Evolutionary conservation across 1,139 yeast genomes (phyloP), one percentile per base, ranked within the genome.

Genomic region (Pichia sp.): DNA sequence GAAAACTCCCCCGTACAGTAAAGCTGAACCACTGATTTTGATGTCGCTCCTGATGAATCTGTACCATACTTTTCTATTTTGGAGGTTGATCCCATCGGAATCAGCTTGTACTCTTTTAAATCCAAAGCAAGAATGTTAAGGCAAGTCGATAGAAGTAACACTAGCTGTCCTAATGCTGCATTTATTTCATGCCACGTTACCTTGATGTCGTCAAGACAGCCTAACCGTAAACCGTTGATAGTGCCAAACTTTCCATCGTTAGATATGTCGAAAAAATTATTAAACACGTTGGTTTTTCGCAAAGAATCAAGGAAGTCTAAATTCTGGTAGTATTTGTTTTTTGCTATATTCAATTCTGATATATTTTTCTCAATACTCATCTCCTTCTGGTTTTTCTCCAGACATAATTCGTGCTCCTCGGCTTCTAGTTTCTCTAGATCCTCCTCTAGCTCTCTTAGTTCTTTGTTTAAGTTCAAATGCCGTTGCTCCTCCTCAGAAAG

Each of bases 171-270:
- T 68, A 93, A 73, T 0, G 96, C 98, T 1, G 95, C 95, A 67
- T 92, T 93, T 45, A 90, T 84, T 64, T 93, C 99, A 51, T 89
- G 82, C 96, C 97, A 90, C 3, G 95, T 87, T 0, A 92, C 82
- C 53, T 74, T 78, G 57, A 76, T 72, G 1, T 76, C 78, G 47
- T 79, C 79, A 48, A 81, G 67, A 29, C 82, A 72, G 0, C 98
- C 99, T 13, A 93, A 69, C 54, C 97, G 72, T 47, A 89, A 75
- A 0, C 93, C 95, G 68, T 92, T 92, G 31, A 93, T 92, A 0
- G 95, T 87, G 1, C 95, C 97, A 71, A 87, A 89, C 50, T 81
- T 81, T 8, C 93, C 93, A 54, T 87, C 90, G 61, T 84, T 86
- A 0, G 95, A 87, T 16, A 93, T 92, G 57, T 83, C 78, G 69